These are phyloP conservation scores for Tolypocladium inflatum DNA, from an alignment of 2,329 filamentous ascomycete genomes.

Conservation along the genomic window DNA sequence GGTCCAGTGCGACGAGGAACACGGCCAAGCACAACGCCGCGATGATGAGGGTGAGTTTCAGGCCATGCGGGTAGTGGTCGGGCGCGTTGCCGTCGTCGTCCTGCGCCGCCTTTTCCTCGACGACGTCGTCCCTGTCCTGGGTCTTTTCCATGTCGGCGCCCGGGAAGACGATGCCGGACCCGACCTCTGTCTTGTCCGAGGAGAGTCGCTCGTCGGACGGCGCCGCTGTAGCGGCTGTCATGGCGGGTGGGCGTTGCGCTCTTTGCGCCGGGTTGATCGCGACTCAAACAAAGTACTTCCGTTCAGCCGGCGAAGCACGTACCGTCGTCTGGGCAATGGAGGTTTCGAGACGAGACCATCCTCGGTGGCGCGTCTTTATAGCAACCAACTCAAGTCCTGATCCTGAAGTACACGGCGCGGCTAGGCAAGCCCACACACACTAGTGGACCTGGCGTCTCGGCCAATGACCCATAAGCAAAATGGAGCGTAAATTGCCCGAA, in stretches of 20 bases:
- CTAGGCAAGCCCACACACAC: no score
- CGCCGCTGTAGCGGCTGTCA: conserved; percentile 10
- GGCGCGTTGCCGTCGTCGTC: conserved; percentile 7
- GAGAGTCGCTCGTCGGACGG: conserved; percentile 12
- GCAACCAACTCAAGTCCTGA: no score
- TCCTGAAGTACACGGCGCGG: background rate
- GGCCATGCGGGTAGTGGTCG: conserved; percentile 27
- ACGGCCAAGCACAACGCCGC: conserved; percentile 33
- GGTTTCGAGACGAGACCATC: no score
- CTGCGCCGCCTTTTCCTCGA: conserved; percentile 1
- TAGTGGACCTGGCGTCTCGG: no score
- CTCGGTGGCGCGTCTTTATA: no score
- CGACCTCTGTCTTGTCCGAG: conserved; percentile 20
- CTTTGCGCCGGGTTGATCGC: background rate
- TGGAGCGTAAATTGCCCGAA: background rate
- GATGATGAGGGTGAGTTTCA: conserved; percentile 31
- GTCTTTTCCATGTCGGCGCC: conserved; percentile 2
- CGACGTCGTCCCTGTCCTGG: conserved; percentile 2
- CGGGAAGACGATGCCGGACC: conserved; percentile 12
- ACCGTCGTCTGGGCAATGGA: no score
- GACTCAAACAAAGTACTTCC: no score
- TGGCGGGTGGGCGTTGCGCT: background rate
- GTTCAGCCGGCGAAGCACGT: no score
- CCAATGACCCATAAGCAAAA: background rate
- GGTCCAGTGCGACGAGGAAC: conserved; percentile 41